Conservation (phyloP, 2,329 filamentous ascomycete species). For the Cytospora chrysosperma region DNA sequence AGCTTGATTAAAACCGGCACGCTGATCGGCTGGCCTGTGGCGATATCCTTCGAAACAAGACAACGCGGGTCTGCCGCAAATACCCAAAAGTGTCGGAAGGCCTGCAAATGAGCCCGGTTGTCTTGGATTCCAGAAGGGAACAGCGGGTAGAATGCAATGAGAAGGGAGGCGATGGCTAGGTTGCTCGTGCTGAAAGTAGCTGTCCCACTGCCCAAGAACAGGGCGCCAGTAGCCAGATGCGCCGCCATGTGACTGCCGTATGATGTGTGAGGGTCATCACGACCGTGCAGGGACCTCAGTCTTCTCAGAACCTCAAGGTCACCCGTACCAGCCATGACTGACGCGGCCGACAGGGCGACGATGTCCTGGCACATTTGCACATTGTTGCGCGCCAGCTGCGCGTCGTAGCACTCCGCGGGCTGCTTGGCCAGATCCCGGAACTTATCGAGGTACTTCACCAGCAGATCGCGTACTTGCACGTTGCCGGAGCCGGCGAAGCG, state of each 20-base stretch:
- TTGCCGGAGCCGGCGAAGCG: conserved; percentile 74
- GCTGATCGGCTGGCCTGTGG: conserved; percentile 76
- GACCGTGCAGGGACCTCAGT: conserved; percentile 82
- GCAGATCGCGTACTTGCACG: conserved; percentile 69
- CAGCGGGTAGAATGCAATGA: conserved; percentile 91
- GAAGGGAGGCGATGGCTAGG: conserved; percentile 78
- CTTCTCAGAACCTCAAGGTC: conserved; percentile 83
- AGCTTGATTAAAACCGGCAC: conserved; percentile 69
- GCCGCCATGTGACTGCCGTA: conserved; percentile 93
- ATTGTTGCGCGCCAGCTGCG: conserved; percentile 77
- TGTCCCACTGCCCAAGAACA: conserved; percentile 91
- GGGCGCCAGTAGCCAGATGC: conserved; percentile 84
- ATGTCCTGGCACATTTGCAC: conserved; percentile 90
- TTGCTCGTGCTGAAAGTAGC: conserved; percentile 89
- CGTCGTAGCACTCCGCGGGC: conserved; percentile 65
- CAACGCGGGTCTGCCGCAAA: conserved; percentile 88
- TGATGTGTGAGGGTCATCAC: conserved; percentile 77
- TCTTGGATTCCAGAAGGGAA: conserved; percentile 89
- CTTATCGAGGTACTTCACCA: conserved; percentile 82
- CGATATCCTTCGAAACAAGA: conserved; percentile 81
- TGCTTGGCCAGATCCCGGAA: conserved; percentile 76
- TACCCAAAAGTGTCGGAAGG: conserved; percentile 96
- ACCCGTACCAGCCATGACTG: conserved; percentile 94
- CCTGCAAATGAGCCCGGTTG: conserved; percentile 91
- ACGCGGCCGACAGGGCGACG: conserved; percentile 75